Percentiles rank a stretch among this genome's conserved stretches.
Evolutionary conservation across 495 filamentous ascomycete species (phyloP).

Genomic region (Pyrenula massariospora): DNA sequence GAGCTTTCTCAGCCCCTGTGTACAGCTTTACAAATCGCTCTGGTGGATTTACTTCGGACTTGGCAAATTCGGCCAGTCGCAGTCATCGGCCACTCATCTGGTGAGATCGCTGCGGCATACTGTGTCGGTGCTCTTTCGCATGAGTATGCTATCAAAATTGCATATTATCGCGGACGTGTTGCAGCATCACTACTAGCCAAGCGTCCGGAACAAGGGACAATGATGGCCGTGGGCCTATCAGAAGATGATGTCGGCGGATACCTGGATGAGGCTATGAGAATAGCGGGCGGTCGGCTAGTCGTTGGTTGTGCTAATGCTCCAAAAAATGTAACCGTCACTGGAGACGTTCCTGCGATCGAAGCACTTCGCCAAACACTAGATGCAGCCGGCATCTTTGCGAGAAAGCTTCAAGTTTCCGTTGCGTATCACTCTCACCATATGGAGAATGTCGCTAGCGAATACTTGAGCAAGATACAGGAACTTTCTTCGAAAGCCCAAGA

Average conservation of each 20-base stretch:
- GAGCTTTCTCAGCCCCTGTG: conserved; percentile 7
- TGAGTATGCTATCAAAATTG: conserved; percentile 1
- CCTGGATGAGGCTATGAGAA: not conserved
- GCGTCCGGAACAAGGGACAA: conserved; percentile 1
- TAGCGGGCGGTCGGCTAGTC: not conserved
- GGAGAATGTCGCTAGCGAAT: conserved; percentile 10
- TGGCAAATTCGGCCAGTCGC: conserved; percentile 14
- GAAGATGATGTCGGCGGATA: conserved; percentile 27
- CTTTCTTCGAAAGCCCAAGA: not conserved
- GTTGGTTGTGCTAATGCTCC: conserved; percentile 3
- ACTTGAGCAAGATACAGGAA: not conserved
- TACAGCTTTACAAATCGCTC: conserved; percentile 17
- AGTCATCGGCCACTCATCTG: conserved; percentile 27
- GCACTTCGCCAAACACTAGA: not conserved
- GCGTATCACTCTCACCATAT: conserved; percentile 44
- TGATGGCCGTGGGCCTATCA: conserved; percentile 8
- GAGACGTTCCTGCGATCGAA: conserved; percentile 4
- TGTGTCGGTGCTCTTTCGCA: not conserved
- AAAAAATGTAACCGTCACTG: conserved; percentile 4
- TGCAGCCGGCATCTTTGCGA: conserved; percentile 25
- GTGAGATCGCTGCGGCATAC: conserved; percentile 27
- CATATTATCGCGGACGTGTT: conserved; percentile 2
- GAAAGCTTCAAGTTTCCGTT: conserved; percentile 33
- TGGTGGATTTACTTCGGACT: conserved; percentile 19
- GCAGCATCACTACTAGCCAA: not conserved